Percentiles rank a stretch among this genome's conserved stretches.
phyloP scores from a whole-genome alignment of 805 yeast genomes.

The Sungouiella thailandica region DNA sequence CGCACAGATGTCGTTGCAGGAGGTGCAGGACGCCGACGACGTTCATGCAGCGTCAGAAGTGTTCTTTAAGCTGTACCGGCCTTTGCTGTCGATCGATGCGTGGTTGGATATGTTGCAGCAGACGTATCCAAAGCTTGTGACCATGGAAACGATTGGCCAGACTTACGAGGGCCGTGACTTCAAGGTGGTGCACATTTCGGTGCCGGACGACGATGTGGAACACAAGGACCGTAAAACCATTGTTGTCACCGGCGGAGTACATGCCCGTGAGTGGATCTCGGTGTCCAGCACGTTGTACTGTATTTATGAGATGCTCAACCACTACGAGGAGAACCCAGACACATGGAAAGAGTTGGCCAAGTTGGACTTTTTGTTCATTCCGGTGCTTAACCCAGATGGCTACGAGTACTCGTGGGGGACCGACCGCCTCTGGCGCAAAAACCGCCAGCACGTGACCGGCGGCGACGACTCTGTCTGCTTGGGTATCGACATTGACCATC shows the following conservation, averaged over 20 bases:
- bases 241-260: constrained; percentile 78
- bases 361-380: constrained; percentile 71
- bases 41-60: constrained; percentile 32
- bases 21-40: constrained; percentile 2
- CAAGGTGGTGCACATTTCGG: constrained; percentile 59
- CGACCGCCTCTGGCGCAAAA: constrained; percentile 86
- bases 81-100: constrained; percentile 59
- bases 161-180: constrained; percentile 72
- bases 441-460: constrained; percentile 50
- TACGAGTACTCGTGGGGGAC: constrained; percentile 75
- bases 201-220: constrained; percentile 34
- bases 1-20: background rate
- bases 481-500: constrained; percentile 85
- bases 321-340: constrained; percentile 28
- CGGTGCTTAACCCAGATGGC: constrained; percentile 89
- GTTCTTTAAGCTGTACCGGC: constrained; percentile 68
- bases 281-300: constrained; percentile 62
- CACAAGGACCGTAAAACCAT: constrained; percentile 51
- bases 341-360: constrained; percentile 46
- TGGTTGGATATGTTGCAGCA: constrained; percentile 64
- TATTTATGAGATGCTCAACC: constrained; percentile 34
- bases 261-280: constrained; percentile 89
- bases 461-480: constrained; percentile 52
- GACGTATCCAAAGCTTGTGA: constrained; percentile 61
- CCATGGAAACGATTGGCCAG: constrained; percentile 63